A percentile compares a stretch with the other conserved stretches of the same genome.
Conservation (phyloP, 768 basidiomycete species). For the Ephemerocybe angulata region DNA sequence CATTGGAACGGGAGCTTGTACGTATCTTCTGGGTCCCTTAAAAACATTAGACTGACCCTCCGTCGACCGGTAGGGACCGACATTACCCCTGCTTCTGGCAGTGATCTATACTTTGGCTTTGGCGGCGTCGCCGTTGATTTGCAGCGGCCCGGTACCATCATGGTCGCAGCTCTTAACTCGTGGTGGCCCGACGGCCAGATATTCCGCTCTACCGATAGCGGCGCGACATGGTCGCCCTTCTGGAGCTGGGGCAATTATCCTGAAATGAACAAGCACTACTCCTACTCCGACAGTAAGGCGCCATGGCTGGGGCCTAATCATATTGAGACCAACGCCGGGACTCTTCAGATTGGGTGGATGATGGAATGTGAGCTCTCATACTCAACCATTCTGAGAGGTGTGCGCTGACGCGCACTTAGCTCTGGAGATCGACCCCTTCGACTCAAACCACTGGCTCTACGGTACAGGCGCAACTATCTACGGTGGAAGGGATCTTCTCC, state of each 20-base stretch:
- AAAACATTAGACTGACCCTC: not conserved
- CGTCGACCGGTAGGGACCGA: slow-evolving; percentile 41
- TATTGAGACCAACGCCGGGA: slow-evolving; percentile 40
- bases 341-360: slow-evolving; percentile 65
- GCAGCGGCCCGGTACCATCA: slow-evolving; percentile 58
- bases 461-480: slow-evolving; percentile 67
- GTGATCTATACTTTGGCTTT: slow-evolving; percentile 58
- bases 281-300: slow-evolving; percentile 50
- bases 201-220: slow-evolving; percentile 56
- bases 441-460: slow-evolving; percentile 67
- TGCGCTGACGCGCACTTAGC: slow-evolving; percentile 24
- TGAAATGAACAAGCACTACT: slow-evolving; percentile 47
- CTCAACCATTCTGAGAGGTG: not conserved
- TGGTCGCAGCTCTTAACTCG: slow-evolving; percentile 64
- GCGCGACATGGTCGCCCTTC: slow-evolving; percentile 53
- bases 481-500: slow-evolving; percentile 52
- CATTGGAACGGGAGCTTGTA: slow-evolving; percentile 48
- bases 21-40: slow-evolving; percentile 9
- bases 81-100: slow-evolving; percentile 59
- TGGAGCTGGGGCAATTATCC: slow-evolving; percentile 55
- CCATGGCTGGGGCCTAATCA: slow-evolving; percentile 57
- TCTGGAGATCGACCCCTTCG: slow-evolving; percentile 59
- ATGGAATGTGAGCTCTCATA: slow-evolving; percentile 46
- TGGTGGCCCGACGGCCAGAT: slow-evolving; percentile 70
- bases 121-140: slow-evolving; percentile 60